Base-by-base conservation (phyloP, 352 stramenopile species). In the Pythium diclinum region DNA sequence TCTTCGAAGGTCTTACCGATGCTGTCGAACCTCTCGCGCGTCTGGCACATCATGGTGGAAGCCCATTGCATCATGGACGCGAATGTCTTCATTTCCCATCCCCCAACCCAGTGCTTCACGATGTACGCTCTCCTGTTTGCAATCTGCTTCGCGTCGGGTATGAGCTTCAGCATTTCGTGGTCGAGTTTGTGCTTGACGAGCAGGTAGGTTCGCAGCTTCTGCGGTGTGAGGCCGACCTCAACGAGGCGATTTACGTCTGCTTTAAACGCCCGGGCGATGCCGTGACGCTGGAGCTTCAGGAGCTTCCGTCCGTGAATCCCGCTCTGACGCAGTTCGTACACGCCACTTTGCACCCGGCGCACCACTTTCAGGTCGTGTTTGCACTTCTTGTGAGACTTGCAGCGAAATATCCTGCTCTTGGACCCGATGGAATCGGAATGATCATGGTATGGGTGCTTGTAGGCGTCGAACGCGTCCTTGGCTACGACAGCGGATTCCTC, bases 51-150 rank as follows among this genome's bases (percentile, higher is more conserved):
- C 23, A 16, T 60, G 0, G 34, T 33, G 13, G 36, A 51, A 32
- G 19, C 36, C 54, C 54, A 51, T 36, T 48, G n/a, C 54, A 51
- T 51, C 0, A 60, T 6, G 6, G 34, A 48, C n/a, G 38, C 23
- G 23, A 60, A 49, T 17, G 54, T 60, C 19, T 60, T 42, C 17
- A 60, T 49, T 36, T 60, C 54, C 54, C 54, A 60, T 3, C 54
- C 54, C 6, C 54, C 54, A 9, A 23, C 32, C 21, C 36, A 36
- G 2, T 33, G 25, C 9, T 3, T 6, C 19, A 48, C 38, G 10
- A 60, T 6, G 23, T 60, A 60, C 21, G 34, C 34, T 23, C 32
- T 60, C 3, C 36, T 34, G 11, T 60, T 60, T 3, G 36, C 54
- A 5, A 60, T 51, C 34, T 51, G 54, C 9, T 28, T 46, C 3